Percentiles rank a stretch among this genome's conserved stretches.
Conservation (phyloP, 179 eudicot genomes). For the Silene noctiflora region DNA sequence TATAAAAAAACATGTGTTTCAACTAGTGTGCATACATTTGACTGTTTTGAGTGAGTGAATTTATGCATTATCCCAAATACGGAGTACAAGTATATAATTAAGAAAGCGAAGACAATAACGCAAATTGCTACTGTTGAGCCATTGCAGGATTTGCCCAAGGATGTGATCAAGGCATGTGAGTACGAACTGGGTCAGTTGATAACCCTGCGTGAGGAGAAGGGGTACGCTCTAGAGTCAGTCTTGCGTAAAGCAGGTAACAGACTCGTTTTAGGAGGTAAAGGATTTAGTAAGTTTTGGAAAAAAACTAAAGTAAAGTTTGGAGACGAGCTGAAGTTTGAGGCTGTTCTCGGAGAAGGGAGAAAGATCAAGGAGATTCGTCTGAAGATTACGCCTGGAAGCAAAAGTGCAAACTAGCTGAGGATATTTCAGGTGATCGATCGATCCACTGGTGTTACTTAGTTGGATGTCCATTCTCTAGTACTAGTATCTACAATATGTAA, state of each 20-base stretch:
- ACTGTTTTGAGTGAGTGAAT: no score
- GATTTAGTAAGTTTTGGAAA: not conserved
- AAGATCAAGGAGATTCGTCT: slow-evolving; percentile 4
- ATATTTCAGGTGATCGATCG: no score
- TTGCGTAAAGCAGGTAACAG: not conserved
- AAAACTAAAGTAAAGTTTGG: not conserved
- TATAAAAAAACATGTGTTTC: no score
- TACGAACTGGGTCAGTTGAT: not conserved
- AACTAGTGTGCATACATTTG: no score
- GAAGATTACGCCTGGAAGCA: not conserved
- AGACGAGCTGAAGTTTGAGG: not conserved
- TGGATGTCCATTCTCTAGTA: no score
- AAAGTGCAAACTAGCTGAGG: not conserved
- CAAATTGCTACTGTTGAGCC: not conserved
- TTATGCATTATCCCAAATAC: no score
- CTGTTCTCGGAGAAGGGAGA: not conserved
- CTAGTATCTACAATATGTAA: no score
- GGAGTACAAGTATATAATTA: no score
- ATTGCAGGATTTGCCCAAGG: not conserved
- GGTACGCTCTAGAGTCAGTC: not conserved
- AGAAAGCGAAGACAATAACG: no score
- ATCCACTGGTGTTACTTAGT: no score
- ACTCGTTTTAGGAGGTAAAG: not conserved
- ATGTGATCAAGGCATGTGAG: not conserved
- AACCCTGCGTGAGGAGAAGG: not conserved